These are phyloP conservation scores for Trypanosoma avium DNA, from an alignment of 208 protist species.

Conservation along the genomic window DNA sequence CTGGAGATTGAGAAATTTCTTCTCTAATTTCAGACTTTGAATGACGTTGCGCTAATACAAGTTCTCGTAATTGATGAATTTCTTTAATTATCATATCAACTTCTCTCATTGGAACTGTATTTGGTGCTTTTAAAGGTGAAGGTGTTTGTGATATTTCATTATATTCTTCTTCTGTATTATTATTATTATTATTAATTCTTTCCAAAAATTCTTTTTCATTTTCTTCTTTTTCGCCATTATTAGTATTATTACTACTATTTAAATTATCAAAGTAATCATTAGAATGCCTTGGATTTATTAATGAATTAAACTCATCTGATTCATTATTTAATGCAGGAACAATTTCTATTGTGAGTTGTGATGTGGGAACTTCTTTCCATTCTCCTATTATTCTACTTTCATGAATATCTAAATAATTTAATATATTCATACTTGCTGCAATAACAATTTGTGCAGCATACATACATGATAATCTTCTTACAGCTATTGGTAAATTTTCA, in stretches of 20 bases:
- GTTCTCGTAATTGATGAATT: constrained; percentile 12
- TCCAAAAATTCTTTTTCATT: too few relatives aligned
- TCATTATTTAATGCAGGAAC: background rate
- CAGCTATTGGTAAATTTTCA: background rate
- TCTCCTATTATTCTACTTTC: background rate
- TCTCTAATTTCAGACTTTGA: background rate
- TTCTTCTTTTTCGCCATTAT: too few relatives aligned
- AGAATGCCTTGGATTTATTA: constrained; percentile 3
- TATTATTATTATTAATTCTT: too few relatives aligned
- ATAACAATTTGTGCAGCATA: constrained; percentile 26
- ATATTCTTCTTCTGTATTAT: background rate
- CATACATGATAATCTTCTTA: constrained; percentile 11
- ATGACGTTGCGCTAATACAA: background rate
- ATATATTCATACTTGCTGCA: background rate
- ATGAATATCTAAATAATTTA: constrained; percentile 22
- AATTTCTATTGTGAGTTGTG: background rate
- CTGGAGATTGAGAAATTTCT: background rate
- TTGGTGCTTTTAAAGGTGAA: background rate
- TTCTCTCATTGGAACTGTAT: background rate
- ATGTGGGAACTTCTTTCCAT: constrained; percentile 14
- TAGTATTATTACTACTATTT: background rate
- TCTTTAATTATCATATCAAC: constrained; percentile 8
- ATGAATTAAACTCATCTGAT: constrained; percentile 2
- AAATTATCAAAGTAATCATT: background rate
- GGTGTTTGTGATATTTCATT: background rate